A percentile compares a stretch with the other conserved stretches of the same genome.
phyloP scores from a whole-genome alignment of 345 rosid species.

The Trapa bicornis region DNA sequence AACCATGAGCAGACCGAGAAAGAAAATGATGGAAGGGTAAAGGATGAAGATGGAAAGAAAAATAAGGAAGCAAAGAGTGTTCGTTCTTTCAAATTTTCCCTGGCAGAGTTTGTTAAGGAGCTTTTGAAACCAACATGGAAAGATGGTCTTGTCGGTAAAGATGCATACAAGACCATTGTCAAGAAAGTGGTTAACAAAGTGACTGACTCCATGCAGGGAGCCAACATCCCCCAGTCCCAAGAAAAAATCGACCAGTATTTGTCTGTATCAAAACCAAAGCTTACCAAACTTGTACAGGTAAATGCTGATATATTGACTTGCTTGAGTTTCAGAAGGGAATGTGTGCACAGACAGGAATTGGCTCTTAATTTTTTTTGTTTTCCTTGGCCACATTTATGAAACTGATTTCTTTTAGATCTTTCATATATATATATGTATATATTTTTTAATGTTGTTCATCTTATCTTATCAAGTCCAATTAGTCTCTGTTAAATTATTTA shows the following conservation, averaged over 20 bases:
- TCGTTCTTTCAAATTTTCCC: slow-evolving; percentile 80
- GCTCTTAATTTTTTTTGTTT: not conserved
- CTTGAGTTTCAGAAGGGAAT: not conserved
- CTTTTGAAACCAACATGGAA: slow-evolving; percentile 86
- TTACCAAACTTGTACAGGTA: slow-evolving; percentile 91
- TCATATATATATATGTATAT: not conserved
- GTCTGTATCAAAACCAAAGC: slow-evolving; percentile 70
- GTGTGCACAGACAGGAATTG: not conserved
- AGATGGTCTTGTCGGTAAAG: slow-evolving; percentile 85
- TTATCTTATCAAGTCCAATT: not conserved
- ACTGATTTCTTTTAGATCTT: not conserved
- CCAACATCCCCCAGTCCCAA: slow-evolving; percentile 76
- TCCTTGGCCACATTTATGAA: not conserved
- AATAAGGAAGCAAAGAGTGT: slow-evolving; percentile 56
- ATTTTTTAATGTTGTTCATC: not conserved
- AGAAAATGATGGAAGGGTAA: slow-evolving; percentile 38
- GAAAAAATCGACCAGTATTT: slow-evolving; percentile 86
- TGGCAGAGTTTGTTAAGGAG: slow-evolving; percentile 84
- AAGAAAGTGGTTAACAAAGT: slow-evolving; percentile 96
- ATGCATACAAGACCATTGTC: slow-evolving; percentile 81
- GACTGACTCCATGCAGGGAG: slow-evolving; percentile 54
- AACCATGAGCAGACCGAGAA: slow-evolving; percentile 32
- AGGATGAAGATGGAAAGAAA: slow-evolving; percentile 51
- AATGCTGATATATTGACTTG: slow-evolving; percentile 9
- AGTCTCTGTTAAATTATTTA: not conserved